Percentiles rank a stretch among this genome's conserved stretches.
Evolutionary conservation across 257 asterid species (phyloP).

Genomic region (Nicotiana sylvestris): DNA sequence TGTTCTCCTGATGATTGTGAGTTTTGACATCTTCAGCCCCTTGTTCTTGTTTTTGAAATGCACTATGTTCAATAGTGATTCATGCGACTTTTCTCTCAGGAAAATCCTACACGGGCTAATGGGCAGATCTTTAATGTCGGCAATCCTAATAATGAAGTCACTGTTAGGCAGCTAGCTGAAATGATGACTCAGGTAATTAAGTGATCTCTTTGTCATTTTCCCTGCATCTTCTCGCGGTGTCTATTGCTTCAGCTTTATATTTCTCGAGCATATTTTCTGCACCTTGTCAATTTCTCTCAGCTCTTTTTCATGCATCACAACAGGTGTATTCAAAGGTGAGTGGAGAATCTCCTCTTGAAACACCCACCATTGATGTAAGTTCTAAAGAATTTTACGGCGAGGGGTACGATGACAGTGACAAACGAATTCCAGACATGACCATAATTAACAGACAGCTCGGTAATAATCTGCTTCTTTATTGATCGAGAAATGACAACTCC

Average conservation of each 20-base stretch:
- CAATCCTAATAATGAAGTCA: conserved; percentile 91
- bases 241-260: background rate
- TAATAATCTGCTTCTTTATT: conserved; percentile 14
- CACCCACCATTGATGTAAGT: conserved; percentile 74
- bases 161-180: conserved; percentile 97
- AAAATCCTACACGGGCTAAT: conserved; percentile 90
- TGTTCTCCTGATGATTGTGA: conserved; percentile 84
- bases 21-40: conserved; percentile 22
- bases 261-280: background rate
- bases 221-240: background rate
- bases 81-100: conserved; percentile 37
- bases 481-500: background rate
- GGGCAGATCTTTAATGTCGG: conserved; percentile 95
- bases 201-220: background rate
- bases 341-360: conserved; percentile 59
- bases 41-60: background rate
- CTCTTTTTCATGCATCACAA: background rate
- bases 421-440: conserved; percentile 97
- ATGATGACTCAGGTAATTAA: conserved; percentile 80
- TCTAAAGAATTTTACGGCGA: conserved; percentile 94
- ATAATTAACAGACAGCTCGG: conserved; percentile 88
- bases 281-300: background rate
- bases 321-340: conserved; percentile 85
- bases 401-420: conserved; percentile 97
- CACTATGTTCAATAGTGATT: conserved; percentile 15